A percentile compares a stretch with the other conserved stretches of the same genome.
Evolutionary conservation across 2,329 filamentous ascomycete species (phyloP).

Genomic region (Triangularia setosa): DNA sequence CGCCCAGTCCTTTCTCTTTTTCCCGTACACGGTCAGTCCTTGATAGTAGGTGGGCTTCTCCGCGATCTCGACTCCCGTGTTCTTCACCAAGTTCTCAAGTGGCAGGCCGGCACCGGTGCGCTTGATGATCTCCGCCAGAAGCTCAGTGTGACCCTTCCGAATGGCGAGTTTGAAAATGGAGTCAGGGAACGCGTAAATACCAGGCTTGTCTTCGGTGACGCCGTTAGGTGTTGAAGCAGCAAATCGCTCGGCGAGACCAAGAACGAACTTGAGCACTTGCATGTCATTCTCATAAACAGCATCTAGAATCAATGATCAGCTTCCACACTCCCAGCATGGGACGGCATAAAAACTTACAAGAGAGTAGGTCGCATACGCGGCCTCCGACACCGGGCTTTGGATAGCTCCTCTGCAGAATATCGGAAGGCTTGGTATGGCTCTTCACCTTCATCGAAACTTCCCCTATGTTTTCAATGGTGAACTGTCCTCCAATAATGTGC

Average conservation of each 20-base stretch:
- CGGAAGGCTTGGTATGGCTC: conserved; percentile 54
- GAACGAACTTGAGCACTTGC: conserved; percentile 50
- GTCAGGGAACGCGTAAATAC: conserved; percentile 39
- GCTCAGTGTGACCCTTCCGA: conserved; percentile 46
- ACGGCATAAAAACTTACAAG: conserved; percentile 29
- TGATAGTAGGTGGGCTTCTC: conserved; percentile 70
- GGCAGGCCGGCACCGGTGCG: conserved; percentile 65
- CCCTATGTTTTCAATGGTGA: conserved; percentile 73
- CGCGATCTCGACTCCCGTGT: conserved; percentile 58
- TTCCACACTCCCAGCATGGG: neutral
- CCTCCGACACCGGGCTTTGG: neutral
- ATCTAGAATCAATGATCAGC: conserved; percentile 2
- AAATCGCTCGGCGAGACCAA: conserved; percentile 51
- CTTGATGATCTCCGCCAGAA: conserved; percentile 63
- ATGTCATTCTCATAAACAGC: conserved; percentile 52
- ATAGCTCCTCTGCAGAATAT: conserved; percentile 42
- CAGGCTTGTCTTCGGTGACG: conserved; percentile 29
- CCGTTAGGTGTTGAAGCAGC: conserved; percentile 34
- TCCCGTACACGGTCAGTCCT: conserved; percentile 70
- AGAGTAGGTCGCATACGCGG: conserved; percentile 31
- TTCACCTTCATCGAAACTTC: conserved; percentile 66
- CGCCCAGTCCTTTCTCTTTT: conserved; percentile 72
- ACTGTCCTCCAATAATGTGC: conserved; percentile 60
- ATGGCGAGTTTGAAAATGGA: conserved; percentile 43
- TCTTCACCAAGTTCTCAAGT: conserved; percentile 61